These are phyloP conservation scores for Candida caryicola DNA, from an alignment of 805 yeast genomes.

Conservation along the genomic window DNA sequence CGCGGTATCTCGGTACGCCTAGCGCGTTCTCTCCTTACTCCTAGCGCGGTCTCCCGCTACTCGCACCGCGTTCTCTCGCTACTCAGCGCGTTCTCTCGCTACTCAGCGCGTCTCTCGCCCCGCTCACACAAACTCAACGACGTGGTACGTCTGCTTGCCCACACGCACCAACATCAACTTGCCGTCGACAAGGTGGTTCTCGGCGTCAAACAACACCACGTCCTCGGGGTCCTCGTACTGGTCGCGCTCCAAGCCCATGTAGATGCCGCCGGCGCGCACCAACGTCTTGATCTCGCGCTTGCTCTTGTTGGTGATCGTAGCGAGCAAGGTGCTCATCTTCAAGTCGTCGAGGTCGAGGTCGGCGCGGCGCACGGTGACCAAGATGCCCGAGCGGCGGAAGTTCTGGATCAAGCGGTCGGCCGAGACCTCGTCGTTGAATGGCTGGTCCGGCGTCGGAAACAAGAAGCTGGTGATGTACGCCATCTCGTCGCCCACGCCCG, in stretches of 20 bases:
- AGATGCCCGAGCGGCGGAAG: constrained; percentile 57
- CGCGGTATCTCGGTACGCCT: too few relatives aligned
- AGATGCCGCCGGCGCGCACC: constrained; percentile 69
- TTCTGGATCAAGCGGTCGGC: constrained; percentile 52
- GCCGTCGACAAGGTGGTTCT: constrained; percentile 52
- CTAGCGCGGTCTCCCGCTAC: too few relatives aligned
- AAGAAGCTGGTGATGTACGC: constrained; percentile 63
- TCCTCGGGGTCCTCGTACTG: constrained; percentile 51
- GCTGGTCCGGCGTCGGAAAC: constrained; percentile 56
- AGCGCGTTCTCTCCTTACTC: too few relatives aligned
- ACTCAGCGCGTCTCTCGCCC: too few relatives aligned
- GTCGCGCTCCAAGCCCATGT: constrained; percentile 58
- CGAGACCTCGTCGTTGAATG: constrained; percentile 43
- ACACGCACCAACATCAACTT: constrained; percentile 62
- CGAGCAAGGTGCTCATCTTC: constrained; percentile 53
- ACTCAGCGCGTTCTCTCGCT: not conserved
- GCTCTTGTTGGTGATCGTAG: constrained; percentile 46
- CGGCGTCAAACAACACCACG: constrained; percentile 44
- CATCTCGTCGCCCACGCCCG: constrained; percentile 68
- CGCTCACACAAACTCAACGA: constrained; percentile 46
- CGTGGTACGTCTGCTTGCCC: constrained; percentile 70
- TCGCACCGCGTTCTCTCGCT: too few relatives aligned
- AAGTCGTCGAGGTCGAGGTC: constrained; percentile 27
- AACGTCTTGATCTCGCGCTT: constrained; percentile 60
- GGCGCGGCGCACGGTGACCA: constrained; percentile 31